These are phyloP conservation scores for Eragrostis nindensis DNA, from an alignment of 176 grass and related monocot genomes.

Conservation along the genomic window DNA sequence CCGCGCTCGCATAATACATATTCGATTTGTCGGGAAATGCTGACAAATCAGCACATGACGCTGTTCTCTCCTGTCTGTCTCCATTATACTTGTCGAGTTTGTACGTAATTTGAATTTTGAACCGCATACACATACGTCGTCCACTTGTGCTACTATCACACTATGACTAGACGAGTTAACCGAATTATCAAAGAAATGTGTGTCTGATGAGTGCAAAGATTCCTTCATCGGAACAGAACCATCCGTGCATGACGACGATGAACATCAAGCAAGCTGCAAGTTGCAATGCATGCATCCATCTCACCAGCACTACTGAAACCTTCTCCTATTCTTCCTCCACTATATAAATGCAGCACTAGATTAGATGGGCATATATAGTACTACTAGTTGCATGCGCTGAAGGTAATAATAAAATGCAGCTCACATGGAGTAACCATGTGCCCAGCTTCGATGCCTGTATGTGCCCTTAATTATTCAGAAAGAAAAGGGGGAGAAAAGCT, in stretches of 20 bases:
- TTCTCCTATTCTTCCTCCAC: not conserved
- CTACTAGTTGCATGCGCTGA: slow-evolving; percentile 32
- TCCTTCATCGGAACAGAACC: not conserved
- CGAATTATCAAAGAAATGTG: not conserved
- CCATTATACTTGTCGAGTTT: not conserved
- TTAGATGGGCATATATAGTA: not conserved
- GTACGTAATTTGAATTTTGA: slow-evolving; percentile 43
- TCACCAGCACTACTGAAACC: not conserved
- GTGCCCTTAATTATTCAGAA: not conserved
- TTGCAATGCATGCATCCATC: not conserved
- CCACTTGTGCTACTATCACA: not conserved
- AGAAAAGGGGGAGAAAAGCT: not conserved
- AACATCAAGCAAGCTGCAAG: slow-evolving; percentile 15
- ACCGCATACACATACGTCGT: not conserved
- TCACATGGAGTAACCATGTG: slow-evolving; percentile 66
- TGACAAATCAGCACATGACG: slow-evolving; percentile 42
- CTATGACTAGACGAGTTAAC: not conserved
- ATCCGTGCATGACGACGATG: not conserved
- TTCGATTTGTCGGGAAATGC: slow-evolving; percentile 24
- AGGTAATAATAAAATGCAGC: slow-evolving; percentile 27
- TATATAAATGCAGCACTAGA: not conserved
- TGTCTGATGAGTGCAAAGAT: not conserved
- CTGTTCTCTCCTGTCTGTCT: not conserved
- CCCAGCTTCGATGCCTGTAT: slow-evolving; percentile 24
- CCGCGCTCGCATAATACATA: not conserved